Evolutionary conservation across 1,284 basidiomycete genomes (phyloP), one percentile per base, ranked within the genome.

Genomic region (Leccinum subspadiceum): DNA sequence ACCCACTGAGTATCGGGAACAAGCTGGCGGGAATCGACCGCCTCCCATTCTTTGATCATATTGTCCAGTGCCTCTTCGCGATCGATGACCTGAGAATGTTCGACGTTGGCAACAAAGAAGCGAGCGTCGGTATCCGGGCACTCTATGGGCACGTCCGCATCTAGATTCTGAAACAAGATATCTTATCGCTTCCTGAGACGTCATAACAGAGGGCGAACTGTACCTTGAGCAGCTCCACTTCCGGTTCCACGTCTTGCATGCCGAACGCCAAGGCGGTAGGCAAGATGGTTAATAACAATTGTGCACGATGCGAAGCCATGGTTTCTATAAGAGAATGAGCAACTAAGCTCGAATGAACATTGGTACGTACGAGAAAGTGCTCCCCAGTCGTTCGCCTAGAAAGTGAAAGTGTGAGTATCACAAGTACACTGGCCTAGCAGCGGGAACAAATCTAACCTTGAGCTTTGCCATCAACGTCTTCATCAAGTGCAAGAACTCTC

Each of bases 341-440:
- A 41, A 58, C 24, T 10, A 35, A 54, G 50, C 13, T 0, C 39
- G 31, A 33, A 7, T 35, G 22, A 51, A 49, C 4, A 33, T 31
- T 2, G 8, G 0, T 10, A 48, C 71, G 48, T 62, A 85, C 85
- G 84, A 57, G 82, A 80, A n/a, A 86, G 70, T 0, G 84, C 76
- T 12, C 84, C 82, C 84, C 84, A 86, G 60, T 86, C 84, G 60
- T 85, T 85, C 1, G 80, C 79, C 84, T 86, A 39, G 22, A 52
- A 37, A 31, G 31, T 7, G 33, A 26, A 26, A 26, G 26, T 26
- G 26, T 26, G 26, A 26, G 26, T 26, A 26, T 26, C 26, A 26
- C 26, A 26, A 2, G 26, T 26, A 26, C 26, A 26, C 2, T 26
- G 26, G 17, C 33, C 22, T 24, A n/a, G 35, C 17, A 9, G 12